These are phyloP conservation scores for Trichoderma sp. DNA, from an alignment of 2,329 filamentous ascomycete genomes.

Conservation along the genomic window DNA sequence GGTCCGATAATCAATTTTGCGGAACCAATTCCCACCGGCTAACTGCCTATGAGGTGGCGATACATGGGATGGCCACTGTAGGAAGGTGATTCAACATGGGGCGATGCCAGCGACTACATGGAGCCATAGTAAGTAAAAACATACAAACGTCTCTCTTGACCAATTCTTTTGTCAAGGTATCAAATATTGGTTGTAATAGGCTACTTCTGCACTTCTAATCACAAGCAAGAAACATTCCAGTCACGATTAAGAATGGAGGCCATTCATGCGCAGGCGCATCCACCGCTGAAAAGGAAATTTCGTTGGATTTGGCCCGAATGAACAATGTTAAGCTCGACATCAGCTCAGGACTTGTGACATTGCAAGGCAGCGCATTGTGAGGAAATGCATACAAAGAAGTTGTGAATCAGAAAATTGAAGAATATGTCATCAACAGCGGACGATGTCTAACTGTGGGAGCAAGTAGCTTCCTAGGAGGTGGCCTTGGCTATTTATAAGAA, in stretches of 20 bases:
- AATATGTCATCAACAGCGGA: slow-evolving; percentile 31
- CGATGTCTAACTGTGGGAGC: slow-evolving; percentile 38
- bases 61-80: too few species aligned
- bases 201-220: too few species aligned
- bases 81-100: too few species aligned
- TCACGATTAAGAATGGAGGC: slow-evolving; percentile 32
- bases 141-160: too few species aligned
- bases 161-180: too few species aligned
- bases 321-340: slow-evolving; percentile 28
- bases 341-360: slow-evolving; percentile 20
- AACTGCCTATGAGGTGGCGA: too few species aligned
- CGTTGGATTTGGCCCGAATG: slow-evolving; percentile 32
- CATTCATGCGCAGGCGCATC: slow-evolving; percentile 34
- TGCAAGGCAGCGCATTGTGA: slow-evolving; percentile 32
- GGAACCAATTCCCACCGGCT: too few species aligned
- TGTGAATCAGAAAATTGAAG: slow-evolving; percentile 25
- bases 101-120: too few species aligned
- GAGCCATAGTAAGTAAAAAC: too few species aligned
- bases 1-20: too few species aligned
- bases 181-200: too few species aligned
- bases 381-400: slow-evolving; percentile 33
- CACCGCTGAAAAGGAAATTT: slow-evolving; percentile 28
- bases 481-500: slow-evolving; percentile 34
- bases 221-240: not conserved
- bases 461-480: slow-evolving; percentile 39